These are phyloP conservation scores for Penicillium desertorum DNA, from an alignment of 495 filamentous ascomycete genomes.

Conservation along the genomic window DNA sequence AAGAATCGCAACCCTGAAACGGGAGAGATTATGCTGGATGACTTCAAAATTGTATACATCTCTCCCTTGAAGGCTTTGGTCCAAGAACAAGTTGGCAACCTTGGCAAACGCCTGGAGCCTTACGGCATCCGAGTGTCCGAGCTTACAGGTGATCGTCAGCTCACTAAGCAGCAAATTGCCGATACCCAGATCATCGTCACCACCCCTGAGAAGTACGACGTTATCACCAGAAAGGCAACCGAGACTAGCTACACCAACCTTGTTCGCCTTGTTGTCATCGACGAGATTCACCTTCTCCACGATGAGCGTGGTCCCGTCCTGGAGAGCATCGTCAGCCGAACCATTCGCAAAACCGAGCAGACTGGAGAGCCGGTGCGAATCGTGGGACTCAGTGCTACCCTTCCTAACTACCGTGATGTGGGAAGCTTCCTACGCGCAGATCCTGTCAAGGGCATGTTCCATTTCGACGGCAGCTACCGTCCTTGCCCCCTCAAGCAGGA, in stretches of 20 bases:
- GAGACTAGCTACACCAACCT: conserved; percentile 97
- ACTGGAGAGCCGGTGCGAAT: conserved; percentile 89
- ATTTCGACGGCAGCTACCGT: conserved; percentile 92
- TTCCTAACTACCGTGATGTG: conserved; percentile 97
- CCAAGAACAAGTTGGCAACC: conserved; percentile 95
- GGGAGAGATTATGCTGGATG: conserved; percentile 88
- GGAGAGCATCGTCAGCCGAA: conserved; percentile 94
- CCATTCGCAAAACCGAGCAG: conserved; percentile 88
- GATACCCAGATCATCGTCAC: conserved; percentile 99
- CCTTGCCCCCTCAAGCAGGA: conserved; percentile 94
- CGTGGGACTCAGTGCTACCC: conserved; percentile 88
- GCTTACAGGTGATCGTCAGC: conserved; percentile 93
- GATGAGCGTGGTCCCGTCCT: conserved; percentile 96
- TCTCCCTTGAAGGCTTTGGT: conserved; percentile 96
- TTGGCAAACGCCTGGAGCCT: conserved; percentile 84
- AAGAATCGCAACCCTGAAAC: conserved; percentile 85
- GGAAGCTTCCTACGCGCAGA: conserved; percentile 95
- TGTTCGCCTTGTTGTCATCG: conserved; percentile 91
- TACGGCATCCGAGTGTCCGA: conserved; percentile 93
- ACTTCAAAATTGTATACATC: conserved; percentile 98
- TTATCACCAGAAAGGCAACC: conserved; percentile 96
- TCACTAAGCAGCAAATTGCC: conserved; percentile 97
- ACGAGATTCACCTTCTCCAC: conserved; percentile 96
- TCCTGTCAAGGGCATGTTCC: conserved; percentile 79
- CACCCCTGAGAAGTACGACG: conserved; percentile 98